A percentile compares a stretch with the other conserved stretches of the same genome.
Evolutionary conservation across 345 rosid species (phyloP).

Genomic region (Eucalyptus marginata): DNA sequence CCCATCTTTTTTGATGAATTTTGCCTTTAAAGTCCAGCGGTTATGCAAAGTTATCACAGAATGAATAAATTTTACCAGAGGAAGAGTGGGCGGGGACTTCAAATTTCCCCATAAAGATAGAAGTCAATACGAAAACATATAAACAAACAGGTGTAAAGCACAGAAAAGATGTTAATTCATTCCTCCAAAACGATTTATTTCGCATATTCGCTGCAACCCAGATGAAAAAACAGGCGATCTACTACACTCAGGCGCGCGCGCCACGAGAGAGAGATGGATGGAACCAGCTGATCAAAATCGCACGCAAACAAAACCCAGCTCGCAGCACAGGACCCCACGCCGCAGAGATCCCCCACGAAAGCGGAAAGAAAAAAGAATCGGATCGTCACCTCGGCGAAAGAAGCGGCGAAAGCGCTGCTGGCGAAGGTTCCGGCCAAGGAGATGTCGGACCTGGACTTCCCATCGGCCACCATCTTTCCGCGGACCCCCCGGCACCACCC

Average conservation of each 20-base stretch:
- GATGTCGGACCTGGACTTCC: conserved; percentile 63
- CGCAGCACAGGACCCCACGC: not conserved
- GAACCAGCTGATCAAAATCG: not conserved
- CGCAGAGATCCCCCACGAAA: not conserved
- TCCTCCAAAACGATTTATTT: not conserved
- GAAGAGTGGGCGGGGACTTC: not conserved
- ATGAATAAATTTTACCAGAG: not conserved
- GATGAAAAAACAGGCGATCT: not conserved
- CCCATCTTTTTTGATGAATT: not conserved
- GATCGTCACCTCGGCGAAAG: conserved; percentile 70
- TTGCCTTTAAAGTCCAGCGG: not conserved
- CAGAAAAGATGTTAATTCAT: not conserved
- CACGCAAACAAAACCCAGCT: not conserved
- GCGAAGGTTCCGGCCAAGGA: conserved; percentile 75
- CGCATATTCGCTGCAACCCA: not conserved
- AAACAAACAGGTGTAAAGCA: not conserved
- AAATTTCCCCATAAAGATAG: not conserved
- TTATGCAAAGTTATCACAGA: not conserved
- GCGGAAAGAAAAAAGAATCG: not conserved
- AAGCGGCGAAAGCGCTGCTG: conserved; percentile 93
- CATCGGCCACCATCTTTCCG: conserved; percentile 64
- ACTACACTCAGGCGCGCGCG: not conserved
- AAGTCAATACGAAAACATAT: not conserved
- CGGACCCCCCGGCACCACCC: not conserved
- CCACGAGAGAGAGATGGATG: not conserved